phyloP scores from a whole-genome alignment of 345 rosid species.

The Bruguiera parviflora region DNA sequence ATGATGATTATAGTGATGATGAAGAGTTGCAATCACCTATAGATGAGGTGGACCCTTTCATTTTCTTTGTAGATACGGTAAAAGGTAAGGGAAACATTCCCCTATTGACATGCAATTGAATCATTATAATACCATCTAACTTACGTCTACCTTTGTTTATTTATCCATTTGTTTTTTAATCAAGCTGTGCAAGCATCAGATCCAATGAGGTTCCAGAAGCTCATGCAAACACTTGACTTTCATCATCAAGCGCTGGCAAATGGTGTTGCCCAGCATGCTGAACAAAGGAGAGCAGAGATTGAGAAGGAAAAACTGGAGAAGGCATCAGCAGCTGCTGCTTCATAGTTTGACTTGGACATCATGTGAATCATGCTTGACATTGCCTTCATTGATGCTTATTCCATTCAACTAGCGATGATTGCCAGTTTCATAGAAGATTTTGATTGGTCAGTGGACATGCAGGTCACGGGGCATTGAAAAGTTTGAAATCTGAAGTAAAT shows the following conservation, averaged over 20 bases:
- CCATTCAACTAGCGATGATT: conserved; percentile 19
- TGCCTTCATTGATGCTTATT: conserved; percentile 18
- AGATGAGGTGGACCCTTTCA: conserved; percentile 95
- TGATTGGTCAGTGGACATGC: conserved; percentile 19
- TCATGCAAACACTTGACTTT: conserved; percentile 75
- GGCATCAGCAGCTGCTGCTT: conserved; percentile 46
- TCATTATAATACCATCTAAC: conserved; percentile 2
- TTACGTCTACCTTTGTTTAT: neutral
- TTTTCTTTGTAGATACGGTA: conserved; percentile 80
- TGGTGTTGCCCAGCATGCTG: conserved; percentile 92
- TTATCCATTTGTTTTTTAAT: conserved; percentile 8
- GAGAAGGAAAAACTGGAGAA: conserved; percentile 86
- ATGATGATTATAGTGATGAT: conserved; percentile 90
- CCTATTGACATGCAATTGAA: neutral
- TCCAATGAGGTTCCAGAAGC: conserved; percentile 77
- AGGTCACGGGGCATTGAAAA: conserved; percentile 5
- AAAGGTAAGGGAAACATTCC: conserved; percentile 46
- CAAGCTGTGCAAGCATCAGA: conserved; percentile 73
- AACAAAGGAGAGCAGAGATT: conserved; percentile 80
- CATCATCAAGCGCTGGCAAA: conserved; percentile 85
- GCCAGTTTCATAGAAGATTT: conserved; percentile 21
- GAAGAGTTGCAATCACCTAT: conserved; percentile 95
- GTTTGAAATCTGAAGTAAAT: neutral
- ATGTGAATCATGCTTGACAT: conserved; percentile 15
- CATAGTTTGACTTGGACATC: conserved; percentile 24